Conservation (phyloP, 306 rosid genomes). For the Pyrus pyrifolia region DNA sequence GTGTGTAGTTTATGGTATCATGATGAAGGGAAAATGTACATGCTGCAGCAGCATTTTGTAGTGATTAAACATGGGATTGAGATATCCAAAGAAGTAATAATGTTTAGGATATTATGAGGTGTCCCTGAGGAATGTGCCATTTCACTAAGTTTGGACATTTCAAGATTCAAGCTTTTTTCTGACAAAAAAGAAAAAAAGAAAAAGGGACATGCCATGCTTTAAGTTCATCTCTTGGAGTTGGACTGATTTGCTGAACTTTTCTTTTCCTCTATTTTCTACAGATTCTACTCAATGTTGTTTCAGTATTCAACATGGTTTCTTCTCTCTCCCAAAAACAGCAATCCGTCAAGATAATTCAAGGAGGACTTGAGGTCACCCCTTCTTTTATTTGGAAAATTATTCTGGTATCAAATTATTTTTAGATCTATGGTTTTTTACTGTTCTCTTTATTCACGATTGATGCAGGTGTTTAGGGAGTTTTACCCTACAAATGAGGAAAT, state of each 20-base stretch:
- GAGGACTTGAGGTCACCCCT: slow-evolving; percentile 58
- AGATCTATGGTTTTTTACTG: not conserved
- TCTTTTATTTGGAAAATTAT: not conserved
- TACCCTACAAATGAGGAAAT: slow-evolving; percentile 59
- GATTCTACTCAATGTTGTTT: slow-evolving; percentile 72
- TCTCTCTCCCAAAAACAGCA: slow-evolving; percentile 61
- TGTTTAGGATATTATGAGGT: not conserved
- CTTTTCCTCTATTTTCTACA: slow-evolving; percentile 21
- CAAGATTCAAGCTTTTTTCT: not conserved
- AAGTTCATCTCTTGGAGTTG: not conserved
- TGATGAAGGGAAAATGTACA: not conserved
- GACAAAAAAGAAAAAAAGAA: too few relatives aligned
- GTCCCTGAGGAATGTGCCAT: not conserved
- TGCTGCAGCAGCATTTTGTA: not conserved
- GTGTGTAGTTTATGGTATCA: not conserved
- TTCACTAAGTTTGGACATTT: not conserved
- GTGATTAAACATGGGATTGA: not conserved
- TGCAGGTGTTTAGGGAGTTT: slow-evolving; percentile 66
- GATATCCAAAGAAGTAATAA: not conserved
- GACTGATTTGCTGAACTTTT: not conserved
- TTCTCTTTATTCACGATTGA: slow-evolving; percentile 8
- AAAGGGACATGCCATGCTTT: not conserved
- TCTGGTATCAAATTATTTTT: not conserved
- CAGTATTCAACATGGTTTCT: slow-evolving; percentile 69
- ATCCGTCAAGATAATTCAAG: slow-evolving; percentile 51